Base-by-base conservation (phyloP, 768 basidiomycete species). In the Lactarius quietus region DNA sequence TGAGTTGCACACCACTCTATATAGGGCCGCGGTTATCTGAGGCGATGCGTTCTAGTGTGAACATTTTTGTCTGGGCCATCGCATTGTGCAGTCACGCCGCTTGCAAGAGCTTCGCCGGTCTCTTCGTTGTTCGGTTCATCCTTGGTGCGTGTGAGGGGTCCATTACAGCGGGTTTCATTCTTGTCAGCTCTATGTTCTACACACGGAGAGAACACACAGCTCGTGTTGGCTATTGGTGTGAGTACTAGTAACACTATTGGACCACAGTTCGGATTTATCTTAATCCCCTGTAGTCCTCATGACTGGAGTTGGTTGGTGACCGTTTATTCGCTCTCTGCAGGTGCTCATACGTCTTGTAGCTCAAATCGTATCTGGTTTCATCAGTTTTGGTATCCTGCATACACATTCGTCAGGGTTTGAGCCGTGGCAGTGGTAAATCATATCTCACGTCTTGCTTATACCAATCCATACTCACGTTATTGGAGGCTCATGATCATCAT, bases 111-210 rank as follows among this genome's bases (percentile, higher is more conserved):
- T 91, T 90, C 69, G 82, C 81, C 0, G 84, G 82, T 1, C 78
- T 91, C 0, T 83, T 91, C 61, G 80, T 80, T 17, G 84, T 85
- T 26, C 82, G 89, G 14, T 68, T 89, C 17, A 76, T 91, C 26
- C 74, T 92, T 7, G 89, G 90, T 39, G 81, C 85, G 76, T 91
- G 89, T 70, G 90, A 92, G 74, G 89, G 82, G 4, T 79, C 78
- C 4, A 84, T 88, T 67, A 90, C 89, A 0, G 86, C 90, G 0
- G 90, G 88, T 0, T 89, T 91, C 73, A 75, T 91, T 81, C 86
- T 91, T 57, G 84, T 90, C 62, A 88, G 79, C 41, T 84, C 86
- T 31, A 90, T 90, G 88, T 91, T 90, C 70, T 90, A 90, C 70
- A 90, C 88, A 0, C 81, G 86, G 58, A 84, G 74, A 10, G 89